Base-by-base conservation (phyloP, 2,329 filamentous ascomycete genomes). In the Cladosporium cucumerinum region DNA sequence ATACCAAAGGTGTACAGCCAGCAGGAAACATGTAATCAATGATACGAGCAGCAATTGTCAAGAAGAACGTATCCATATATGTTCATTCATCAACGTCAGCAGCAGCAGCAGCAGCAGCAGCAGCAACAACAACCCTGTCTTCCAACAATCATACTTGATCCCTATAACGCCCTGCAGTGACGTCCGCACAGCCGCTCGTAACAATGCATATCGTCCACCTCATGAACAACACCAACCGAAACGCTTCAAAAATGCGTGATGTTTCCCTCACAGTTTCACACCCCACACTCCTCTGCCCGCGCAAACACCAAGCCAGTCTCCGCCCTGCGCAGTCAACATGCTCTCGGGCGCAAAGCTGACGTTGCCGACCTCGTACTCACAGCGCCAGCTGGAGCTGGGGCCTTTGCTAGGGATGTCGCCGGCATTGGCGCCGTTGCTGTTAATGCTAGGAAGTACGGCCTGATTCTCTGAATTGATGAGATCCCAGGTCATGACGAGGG, bases 401-500 rank as follows among this genome's bases (percentile, higher is more conserved):
- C 84, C 88, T 86, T 86, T 75, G 6, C 51, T 66, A 1, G 57
- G 58, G 23, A 65, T 61, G 12, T 55, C 61, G 12, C 66, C 61
- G 12, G 61, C 57, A 7, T 66, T 57, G 26, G 70, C 55, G 69
- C 72, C 71, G 51, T 70, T 72, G 26, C 69, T 70, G 49, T 72
- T 71, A 30, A 71, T 39, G n/a, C 71, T 69, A 14, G 70, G 75
- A 65, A 65, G 68, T 25, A 74, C 70, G 52, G 73, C 73, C 46
- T 79, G 76, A 67, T 84, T 78, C 72, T 77, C 83, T 69, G 77
- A 80, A 72, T 90, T 94, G 69, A 97, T 84, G 11, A 99, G 82
- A 77, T 99, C 95, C 95, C 95, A 99, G 18, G 97, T 84, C 34
- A 98, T 83, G 1, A 98, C 94, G 70, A 95, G 86, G 68, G 88